Evolutionary conservation across 2,329 filamentous ascomycete genomes (phyloP), one percentile per base, ranked within the genome.

Genomic region (Colletotrichum gloeosporioides): DNA sequence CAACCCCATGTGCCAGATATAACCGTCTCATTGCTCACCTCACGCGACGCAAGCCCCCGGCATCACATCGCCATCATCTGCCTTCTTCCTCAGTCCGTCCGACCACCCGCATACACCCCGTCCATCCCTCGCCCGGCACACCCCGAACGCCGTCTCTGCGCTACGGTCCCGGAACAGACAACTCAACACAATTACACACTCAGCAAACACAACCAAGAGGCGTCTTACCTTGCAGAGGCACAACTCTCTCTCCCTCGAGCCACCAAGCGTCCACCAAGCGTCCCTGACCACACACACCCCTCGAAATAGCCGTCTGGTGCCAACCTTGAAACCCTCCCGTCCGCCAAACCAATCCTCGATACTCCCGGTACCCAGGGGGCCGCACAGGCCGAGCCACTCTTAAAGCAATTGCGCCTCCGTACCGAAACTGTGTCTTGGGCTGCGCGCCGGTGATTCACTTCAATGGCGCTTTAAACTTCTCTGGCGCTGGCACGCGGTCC

Each of bases 391-490:
- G 64, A 76, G 44, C 64, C 57, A 73, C 73, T 73, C 39, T 69
- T 69, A 69, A 73, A 65, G 73, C 73, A 76, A 55, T 73, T 64
- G 70, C 70, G 73, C 73, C 73, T 73, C 63, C 32, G 34, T 76
- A 73, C 64, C 64, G 64, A 76, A 76, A 73, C 73, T 73, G 73
- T 76, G 69, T 76, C 73, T 76, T 76, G 64, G 69, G 55, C 70
- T 73, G 64, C 67, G 66, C 66, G 61, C 75, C 75, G 71, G 65
- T 71, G 71, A 71, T 75, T 75, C 65, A 74, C 65, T 36, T 71
- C 75, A 66, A 77, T 77, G 75, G 75, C 71, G 71, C 71, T 75
- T 75, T 77, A 77, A 44, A 69, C 61, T 71, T 77, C 64, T 27
- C 69, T 62, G 61, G 70, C 29, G 39, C 70, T 73, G 73, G 73